Evolutionary conservation across 2,329 filamentous ascomycete species (phyloP).

Genomic region (Colletotrichum chrysophilum): DNA sequence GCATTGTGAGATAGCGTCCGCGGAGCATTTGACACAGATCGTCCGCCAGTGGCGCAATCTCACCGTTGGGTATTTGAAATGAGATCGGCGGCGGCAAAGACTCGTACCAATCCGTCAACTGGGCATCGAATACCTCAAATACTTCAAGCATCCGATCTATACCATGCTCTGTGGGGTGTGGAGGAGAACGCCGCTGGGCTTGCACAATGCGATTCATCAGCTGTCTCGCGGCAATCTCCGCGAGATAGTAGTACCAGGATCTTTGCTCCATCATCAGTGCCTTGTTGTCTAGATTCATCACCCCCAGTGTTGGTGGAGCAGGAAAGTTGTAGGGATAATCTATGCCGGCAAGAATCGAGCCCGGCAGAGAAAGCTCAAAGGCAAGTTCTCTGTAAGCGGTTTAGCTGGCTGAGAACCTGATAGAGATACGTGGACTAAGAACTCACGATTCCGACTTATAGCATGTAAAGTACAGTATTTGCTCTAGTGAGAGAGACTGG

Average conservation of each 20-base stretch:
- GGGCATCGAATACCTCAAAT: constrained; percentile 15
- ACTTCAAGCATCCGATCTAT: constrained; percentile 21
- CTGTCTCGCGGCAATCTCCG: constrained; percentile 14
- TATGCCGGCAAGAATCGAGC: constrained; percentile 6
- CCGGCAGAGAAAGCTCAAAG: constrained; percentile 12
- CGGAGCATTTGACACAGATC: constrained; percentile 18
- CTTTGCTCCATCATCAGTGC: constrained; percentile 11
- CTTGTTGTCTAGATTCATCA: constrained; percentile 4
- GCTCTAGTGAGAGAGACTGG: constrained; percentile 5
- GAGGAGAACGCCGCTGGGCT: neutral
- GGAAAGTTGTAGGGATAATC: constrained; percentile 15
- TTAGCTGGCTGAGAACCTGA: neutral
- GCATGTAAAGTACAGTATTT: constrained; percentile 20
- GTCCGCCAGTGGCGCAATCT: neutral
- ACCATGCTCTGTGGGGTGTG: constrained; percentile 1
- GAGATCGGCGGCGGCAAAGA: constrained; percentile 2
- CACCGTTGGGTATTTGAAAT: constrained; percentile 6
- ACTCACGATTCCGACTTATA: constrained; percentile 18
- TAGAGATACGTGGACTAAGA: neutral
- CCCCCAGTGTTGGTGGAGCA: neutral
- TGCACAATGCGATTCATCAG: constrained; percentile 13
- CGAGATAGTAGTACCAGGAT: constrained; percentile 22
- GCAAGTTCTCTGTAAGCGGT: neutral
- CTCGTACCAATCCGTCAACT: constrained; percentile 18
- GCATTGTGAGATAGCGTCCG: neutral